These are phyloP conservation scores for Theobroma grandiflorum DNA, from an alignment of 441 rosid species.

Conservation along the genomic window DNA sequence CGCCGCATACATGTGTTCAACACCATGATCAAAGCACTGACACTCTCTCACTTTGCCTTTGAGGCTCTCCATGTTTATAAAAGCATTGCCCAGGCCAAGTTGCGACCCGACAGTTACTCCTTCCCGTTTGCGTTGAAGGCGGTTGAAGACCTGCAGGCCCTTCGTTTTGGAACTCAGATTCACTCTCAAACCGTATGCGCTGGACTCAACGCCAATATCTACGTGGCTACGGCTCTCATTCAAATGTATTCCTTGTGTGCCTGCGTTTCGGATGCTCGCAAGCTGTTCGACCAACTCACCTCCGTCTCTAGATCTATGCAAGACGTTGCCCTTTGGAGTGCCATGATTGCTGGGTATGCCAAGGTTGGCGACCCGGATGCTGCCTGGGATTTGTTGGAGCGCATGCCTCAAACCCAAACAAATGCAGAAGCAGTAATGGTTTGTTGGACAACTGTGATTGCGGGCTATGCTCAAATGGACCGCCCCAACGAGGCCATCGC, in stretches of 20 bases:
- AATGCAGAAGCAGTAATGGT: constrained; percentile 34
- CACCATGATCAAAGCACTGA: constrained; percentile 63
- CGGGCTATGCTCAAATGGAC: constrained; percentile 59
- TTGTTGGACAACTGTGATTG: constrained; percentile 74
- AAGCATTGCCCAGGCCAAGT: constrained; percentile 45
- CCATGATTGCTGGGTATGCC: constrained; percentile 61
- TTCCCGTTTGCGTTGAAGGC: constrained; percentile 65
- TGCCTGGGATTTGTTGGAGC: constrained; percentile 50
- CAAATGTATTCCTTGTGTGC: constrained; percentile 56
- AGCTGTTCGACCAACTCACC: constrained; percentile 56
- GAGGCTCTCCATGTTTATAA: constrained; percentile 56
- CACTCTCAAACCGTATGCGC: constrained; percentile 54
- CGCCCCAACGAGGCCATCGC: constrained; percentile 61
- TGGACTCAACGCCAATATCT: constrained; percentile 50
- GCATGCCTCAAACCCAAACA: constrained; percentile 52
- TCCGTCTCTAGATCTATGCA: background rate
- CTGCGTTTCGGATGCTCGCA: constrained; percentile 46
- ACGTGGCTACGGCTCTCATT: constrained; percentile 61
- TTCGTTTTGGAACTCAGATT: constrained; percentile 62
- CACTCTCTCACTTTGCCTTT: constrained; percentile 38
- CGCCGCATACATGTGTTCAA: constrained; percentile 54
- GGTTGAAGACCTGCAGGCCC: constrained; percentile 40
- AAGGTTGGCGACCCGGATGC: constrained; percentile 56
- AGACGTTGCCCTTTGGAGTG: constrained; percentile 63
- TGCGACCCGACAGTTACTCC: constrained; percentile 69